phyloP scores from a whole-genome alignment of 192 early-diverging fungal species.

The Podila verticillata region DNA sequence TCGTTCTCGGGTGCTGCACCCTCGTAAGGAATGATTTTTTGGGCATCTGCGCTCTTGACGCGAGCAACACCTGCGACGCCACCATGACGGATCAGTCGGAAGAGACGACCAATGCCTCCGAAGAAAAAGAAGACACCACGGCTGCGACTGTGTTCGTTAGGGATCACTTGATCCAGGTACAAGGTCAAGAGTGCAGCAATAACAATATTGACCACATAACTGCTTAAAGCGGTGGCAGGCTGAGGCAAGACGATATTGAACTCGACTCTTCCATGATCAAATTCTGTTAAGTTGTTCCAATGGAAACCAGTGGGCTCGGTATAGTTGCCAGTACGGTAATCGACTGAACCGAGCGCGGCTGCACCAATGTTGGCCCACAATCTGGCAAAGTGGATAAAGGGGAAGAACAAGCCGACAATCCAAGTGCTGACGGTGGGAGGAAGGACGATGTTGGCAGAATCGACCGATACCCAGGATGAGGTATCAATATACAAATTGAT shows the following conservation, averaged over 20 bases:
- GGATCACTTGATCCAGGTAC: conserved; percentile 80
- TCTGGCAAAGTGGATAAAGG: conserved; percentile 63
- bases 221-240: conserved; percentile 63
- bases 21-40: conserved; percentile 38
- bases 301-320: conserved; percentile 69
- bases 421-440: conserved; percentile 3
- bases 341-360: conserved; percentile 33
- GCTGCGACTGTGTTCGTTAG: conserved; percentile 71
- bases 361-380: conserved; percentile 70
- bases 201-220: conserved; percentile 60
- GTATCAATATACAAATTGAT: conserved; percentile 57
- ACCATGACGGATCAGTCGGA: conserved; percentile 40
- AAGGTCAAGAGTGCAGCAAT: conserved; percentile 66
- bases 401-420: conserved; percentile 50
- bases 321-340: conserved; percentile 57
- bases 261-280: conserved; percentile 14
- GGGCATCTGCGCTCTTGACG: conserved; percentile 54
- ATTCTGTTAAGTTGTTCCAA: conserved; percentile 51
- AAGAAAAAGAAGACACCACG: conserved; percentile 66
- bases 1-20: conserved; percentile 23
- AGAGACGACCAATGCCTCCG: conserved; percentile 63
- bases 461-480: not conserved
- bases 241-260: conserved; percentile 53
- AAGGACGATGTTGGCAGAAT: conserved; percentile 5
- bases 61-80: conserved; percentile 22